phyloP scores from a whole-genome alignment of 1,284 basidiomycete genomes.

The Anthracocystis walkeri region DNA sequence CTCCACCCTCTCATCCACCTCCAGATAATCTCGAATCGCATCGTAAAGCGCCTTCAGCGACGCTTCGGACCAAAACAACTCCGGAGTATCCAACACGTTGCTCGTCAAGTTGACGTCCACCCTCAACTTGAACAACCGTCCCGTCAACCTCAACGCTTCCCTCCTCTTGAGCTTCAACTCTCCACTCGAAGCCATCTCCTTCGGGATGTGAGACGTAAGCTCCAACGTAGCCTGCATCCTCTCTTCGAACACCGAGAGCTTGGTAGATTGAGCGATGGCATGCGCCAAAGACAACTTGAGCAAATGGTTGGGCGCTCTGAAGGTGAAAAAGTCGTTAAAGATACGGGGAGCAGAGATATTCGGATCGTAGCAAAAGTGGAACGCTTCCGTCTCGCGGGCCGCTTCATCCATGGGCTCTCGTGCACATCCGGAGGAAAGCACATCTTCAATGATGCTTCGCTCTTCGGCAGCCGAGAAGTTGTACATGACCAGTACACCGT shows the following conservation, averaged over 20 bases:
- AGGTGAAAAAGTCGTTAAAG: conserved; percentile 85
- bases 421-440: conserved; percentile 63
- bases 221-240: conserved; percentile 82
- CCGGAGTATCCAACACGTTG: conserved; percentile 91
- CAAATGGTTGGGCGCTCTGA: conserved; percentile 76
- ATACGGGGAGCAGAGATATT: conserved; percentile 81
- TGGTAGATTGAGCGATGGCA: conserved; percentile 92
- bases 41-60: conserved; percentile 89
- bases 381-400: conserved; percentile 64
- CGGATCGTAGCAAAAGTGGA: conserved; percentile 76
- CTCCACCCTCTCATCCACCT: conserved; percentile 85
- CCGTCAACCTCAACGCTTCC: conserved; percentile 88
- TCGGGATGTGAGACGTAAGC: conserved; percentile 84
- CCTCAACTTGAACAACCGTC: conserved; percentile 86
- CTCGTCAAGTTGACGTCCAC: conserved; percentile 91
- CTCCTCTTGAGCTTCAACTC: conserved; percentile 81
- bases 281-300: conserved; percentile 86
- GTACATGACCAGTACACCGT: conserved; percentile 69
- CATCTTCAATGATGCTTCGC: conserved; percentile 63
- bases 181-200: conserved; percentile 83
- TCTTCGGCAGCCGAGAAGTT: conserved; percentile 67
- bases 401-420: conserved; percentile 54
- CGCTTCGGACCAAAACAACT: conserved; percentile 94
- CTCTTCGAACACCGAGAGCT: conserved; percentile 88
- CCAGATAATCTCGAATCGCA: conserved; percentile 93